Percentiles rank a stretch among this genome's conserved stretches.
phyloP scores from a whole-genome alignment of 2,329 filamentous ascomycete genomes.

The Onygenales sp. region DNA sequence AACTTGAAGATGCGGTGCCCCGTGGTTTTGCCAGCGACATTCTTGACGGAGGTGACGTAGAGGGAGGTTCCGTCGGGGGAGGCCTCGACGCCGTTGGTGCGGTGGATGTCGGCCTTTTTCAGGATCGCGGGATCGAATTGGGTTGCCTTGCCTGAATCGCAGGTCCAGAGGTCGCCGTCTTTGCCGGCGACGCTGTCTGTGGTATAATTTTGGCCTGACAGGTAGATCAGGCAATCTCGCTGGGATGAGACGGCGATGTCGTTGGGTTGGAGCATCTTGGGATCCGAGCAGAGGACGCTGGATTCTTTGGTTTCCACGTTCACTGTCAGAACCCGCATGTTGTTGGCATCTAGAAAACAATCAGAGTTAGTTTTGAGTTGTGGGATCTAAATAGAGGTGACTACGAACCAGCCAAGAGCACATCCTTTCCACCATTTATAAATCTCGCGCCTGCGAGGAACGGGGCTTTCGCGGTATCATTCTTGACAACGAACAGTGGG shows the following conservation, averaged over 20 bases:
- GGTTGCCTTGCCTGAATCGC: background rate
- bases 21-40: background rate
- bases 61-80: background rate
- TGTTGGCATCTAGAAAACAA: background rate
- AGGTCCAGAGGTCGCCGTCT: conserved; percentile 2
- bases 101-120: conserved; percentile 1
- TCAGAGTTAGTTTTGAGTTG: background rate
- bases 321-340: background rate
- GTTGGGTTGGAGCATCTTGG: conserved; percentile 2
- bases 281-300: background rate
- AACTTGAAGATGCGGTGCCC: conserved; percentile 1
- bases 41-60: conserved; percentile 1
- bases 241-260: conserved; percentile 1
- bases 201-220: conserved; percentile 3
- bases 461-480: background rate
- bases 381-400: background rate
- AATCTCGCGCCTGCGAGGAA: conserved; percentile 1
- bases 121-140: conserved; percentile 1
- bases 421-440: background rate
- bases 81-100: conserved; percentile 3
- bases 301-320: background rate
- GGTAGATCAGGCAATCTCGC: background rate
- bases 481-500: background rate
- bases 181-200: background rate
- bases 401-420: background rate